Evolutionary conservation across 2,329 filamentous ascomycete species (phyloP).

Genomic region (Alternaria infectoria): DNA sequence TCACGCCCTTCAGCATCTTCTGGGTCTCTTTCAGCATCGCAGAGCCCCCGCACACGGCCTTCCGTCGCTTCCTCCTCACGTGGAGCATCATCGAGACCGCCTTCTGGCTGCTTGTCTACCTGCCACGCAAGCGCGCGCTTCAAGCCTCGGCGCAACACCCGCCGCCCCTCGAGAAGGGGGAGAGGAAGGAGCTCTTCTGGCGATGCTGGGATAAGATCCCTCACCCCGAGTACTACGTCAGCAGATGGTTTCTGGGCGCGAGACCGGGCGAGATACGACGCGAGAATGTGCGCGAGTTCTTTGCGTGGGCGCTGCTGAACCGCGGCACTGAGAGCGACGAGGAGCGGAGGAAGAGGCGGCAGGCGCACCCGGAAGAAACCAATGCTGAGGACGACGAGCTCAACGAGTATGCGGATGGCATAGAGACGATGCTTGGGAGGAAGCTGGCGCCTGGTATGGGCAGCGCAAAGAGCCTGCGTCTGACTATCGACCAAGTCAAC

Average conservation of each 20-base stretch:
- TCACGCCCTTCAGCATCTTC: slow-evolving; percentile 58
- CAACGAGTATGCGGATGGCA: slow-evolving; percentile 60
- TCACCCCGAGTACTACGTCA: slow-evolving; percentile 63
- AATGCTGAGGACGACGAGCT: slow-evolving; percentile 56
- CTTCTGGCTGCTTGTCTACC: slow-evolving; percentile 62
- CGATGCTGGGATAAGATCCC: slow-evolving; percentile 63
- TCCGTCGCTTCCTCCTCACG: slow-evolving; percentile 47
- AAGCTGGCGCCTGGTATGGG: slow-evolving; percentile 63
- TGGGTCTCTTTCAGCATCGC: slow-evolving; percentile 51
- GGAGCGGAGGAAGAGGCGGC: slow-evolving; percentile 16
- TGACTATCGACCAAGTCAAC: slow-evolving; percentile 69
- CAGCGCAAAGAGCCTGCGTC: slow-evolving; percentile 62
- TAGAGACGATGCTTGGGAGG: slow-evolving; percentile 61
- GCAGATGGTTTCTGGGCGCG: slow-evolving; percentile 71
- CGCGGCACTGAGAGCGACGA: slow-evolving; percentile 48
- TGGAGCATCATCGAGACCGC: slow-evolving; percentile 59
- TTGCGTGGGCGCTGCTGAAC: slow-evolving; percentile 73
- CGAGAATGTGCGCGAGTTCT: slow-evolving; percentile 73
- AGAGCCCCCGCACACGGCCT: slow-evolving; percentile 38
- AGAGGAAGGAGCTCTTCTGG: slow-evolving; percentile 63
- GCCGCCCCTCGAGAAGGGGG: slow-evolving; percentile 50
- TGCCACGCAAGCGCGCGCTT: slow-evolving; percentile 59
- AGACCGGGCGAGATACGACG: slow-evolving; percentile 62
- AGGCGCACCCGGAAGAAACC: slow-evolving; percentile 24
- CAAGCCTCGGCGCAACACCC: slow-evolving; percentile 62